Percentiles rank a stretch among this genome's conserved stretches.
Evolutionary conservation across 1,139 yeast genomes (phyloP).

Genomic region (Sporopachydermia cereana): DNA sequence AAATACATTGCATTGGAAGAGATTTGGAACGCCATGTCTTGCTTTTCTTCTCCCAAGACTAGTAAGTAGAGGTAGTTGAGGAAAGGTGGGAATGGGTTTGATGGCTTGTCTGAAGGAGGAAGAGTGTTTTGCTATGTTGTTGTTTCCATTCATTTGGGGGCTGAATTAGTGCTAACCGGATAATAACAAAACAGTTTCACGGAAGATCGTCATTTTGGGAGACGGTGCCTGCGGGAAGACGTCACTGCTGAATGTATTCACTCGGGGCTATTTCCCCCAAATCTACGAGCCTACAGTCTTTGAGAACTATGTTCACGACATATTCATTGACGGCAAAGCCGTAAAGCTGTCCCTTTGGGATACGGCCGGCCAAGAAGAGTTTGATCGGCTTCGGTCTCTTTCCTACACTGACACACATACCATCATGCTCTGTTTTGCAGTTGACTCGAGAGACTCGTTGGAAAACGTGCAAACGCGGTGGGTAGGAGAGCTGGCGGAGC

Average conservation of each 20-base stretch:
- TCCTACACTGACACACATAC: slow-evolving; percentile 94
- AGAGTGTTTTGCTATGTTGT: too few relatives aligned
- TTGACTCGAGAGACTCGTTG: slow-evolving; percentile 87
- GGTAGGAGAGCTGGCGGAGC: slow-evolving; percentile 95
- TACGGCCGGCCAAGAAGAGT: slow-evolving; percentile 98
- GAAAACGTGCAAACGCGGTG: slow-evolving; percentile 92
- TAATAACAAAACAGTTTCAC: slow-evolving; percentile 52
- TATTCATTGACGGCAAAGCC: slow-evolving; percentile 88
- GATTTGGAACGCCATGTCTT: too few relatives aligned
- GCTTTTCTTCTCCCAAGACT: too few relatives aligned
- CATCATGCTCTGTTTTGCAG: slow-evolving; percentile 90
- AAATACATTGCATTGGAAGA: too few relatives aligned
- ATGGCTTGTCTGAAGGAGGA: too few relatives aligned
- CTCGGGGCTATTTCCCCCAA: slow-evolving; percentile 96
- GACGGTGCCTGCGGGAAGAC: slow-evolving; percentile 97
- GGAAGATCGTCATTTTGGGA: slow-evolving; percentile 91
- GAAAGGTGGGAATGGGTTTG: too few relatives aligned
- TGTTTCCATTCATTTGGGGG: too few relatives aligned
- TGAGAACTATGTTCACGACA: slow-evolving; percentile 95
- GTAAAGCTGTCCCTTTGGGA: slow-evolving; percentile 94
- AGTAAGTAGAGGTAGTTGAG: too few relatives aligned
- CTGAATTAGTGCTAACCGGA: too few relatives aligned
- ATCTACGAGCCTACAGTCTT: slow-evolving; percentile 97
- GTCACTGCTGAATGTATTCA: slow-evolving; percentile 86
- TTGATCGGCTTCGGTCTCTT: slow-evolving; percentile 80